phyloP scores from a whole-genome alignment of 495 filamentous ascomycete species.

The Trichoderma erinaceum region DNA sequence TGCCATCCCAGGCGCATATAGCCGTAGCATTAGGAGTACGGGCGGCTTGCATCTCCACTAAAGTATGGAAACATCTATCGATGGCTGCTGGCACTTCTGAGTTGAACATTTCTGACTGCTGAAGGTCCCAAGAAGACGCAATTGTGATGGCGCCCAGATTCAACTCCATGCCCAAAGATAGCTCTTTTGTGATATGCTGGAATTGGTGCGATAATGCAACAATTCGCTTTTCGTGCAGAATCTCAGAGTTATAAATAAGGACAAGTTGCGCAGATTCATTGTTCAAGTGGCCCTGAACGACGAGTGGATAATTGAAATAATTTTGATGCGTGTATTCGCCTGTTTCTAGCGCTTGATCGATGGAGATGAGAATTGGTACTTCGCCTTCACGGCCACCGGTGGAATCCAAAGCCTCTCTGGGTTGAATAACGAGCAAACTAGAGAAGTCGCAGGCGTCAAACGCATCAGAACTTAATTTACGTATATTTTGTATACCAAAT shows the following conservation, averaged over 20 bases:
- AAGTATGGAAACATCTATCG: conserved; percentile 26
- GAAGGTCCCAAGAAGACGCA: conserved; percentile 5
- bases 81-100: conserved; percentile 7
- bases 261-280: not conserved
- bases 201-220: not conserved
- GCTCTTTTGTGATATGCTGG: not conserved
- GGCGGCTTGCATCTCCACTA: conserved; percentile 20
- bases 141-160: not conserved
- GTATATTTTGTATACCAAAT: conserved; percentile 39
- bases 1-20: conserved; percentile 51
- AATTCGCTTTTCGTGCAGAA: not conserved
- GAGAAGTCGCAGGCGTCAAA: conserved; percentile 28
- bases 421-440: conserved; percentile 11
- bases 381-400: not conserved
- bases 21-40: conserved; percentile 23
- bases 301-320: conserved; percentile 9
- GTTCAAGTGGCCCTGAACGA: not conserved
- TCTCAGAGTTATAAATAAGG: not conserved
- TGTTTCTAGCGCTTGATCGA: not conserved
- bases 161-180: not conserved
- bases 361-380: not conserved
- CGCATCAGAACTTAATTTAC: conserved; percentile 19
- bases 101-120: not conserved
- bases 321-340: not conserved
- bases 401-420: conserved; percentile 9